phyloP scores from a whole-genome alignment of 2,329 filamentous ascomycete species.

The Microsporum ferrugineum region DNA sequence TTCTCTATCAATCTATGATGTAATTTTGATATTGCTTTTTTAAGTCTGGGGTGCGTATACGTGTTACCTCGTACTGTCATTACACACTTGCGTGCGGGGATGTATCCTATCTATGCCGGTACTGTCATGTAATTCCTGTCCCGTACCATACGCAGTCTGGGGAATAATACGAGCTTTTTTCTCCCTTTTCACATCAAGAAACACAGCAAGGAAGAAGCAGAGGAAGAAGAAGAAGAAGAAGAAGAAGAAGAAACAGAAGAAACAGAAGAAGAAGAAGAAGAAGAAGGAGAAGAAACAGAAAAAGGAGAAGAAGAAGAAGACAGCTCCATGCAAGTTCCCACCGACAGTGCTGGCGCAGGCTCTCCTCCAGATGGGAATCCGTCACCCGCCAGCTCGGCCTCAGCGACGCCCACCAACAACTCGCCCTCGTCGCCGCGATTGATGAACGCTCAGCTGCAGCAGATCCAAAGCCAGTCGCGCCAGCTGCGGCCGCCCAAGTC shows the following conservation, averaged over 20 bases:
- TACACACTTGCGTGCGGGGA: background rate
- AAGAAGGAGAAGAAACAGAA: background rate
- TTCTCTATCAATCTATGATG: background rate
- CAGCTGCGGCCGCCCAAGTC: slow-evolving; percentile 50
- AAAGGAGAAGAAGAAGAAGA: background rate
- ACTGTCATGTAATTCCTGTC: background rate
- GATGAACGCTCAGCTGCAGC: slow-evolving; percentile 23
- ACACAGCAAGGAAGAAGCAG: background rate
- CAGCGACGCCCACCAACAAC: slow-evolving; percentile 43
- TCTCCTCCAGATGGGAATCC: slow-evolving; percentile 31
- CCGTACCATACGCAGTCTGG: background rate
- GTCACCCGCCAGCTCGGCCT: slow-evolving; percentile 36
- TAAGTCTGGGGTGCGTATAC: background rate
- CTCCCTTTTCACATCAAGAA: background rate
- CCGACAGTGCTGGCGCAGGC: slow-evolving; percentile 16
- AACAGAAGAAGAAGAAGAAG: background rate
- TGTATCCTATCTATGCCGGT: background rate
- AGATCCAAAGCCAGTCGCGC: slow-evolving; percentile 36
- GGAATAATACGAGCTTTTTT: background rate
- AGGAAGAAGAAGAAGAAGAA: background rate
- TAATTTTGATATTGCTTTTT: slow-evolving; percentile 3
- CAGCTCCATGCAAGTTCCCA: slow-evolving; percentile 8
- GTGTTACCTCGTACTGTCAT: background rate
- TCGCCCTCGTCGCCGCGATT: slow-evolving; percentile 43
- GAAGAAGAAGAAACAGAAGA: background rate